Conservation (phyloP, 306 rosid genomes). For the Medicago ruthenica region DNA sequence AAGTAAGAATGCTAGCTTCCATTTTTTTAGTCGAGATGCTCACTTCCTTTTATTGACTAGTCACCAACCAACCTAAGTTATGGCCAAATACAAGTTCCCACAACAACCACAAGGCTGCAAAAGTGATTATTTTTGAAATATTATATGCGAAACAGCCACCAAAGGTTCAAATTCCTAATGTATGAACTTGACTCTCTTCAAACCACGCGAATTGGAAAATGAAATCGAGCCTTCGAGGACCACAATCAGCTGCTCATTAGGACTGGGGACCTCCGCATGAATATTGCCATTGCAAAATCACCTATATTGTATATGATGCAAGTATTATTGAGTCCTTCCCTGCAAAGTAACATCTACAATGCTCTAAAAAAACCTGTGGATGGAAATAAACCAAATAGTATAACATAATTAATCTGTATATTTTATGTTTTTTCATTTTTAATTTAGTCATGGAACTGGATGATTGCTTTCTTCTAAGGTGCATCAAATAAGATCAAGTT, state of each 20-base stretch:
- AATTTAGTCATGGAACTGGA: too few relatives aligned
- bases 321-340: too few relatives aligned
- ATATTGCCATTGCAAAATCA: too few relatives aligned
- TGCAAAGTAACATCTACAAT: too few relatives aligned
- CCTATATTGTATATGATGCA: too few relatives aligned
- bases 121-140: conserved; percentile 4
- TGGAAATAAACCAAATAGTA: too few relatives aligned
- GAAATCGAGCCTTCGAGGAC: conserved; percentile 13
- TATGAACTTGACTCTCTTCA: conserved; percentile 24
- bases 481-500: too few relatives aligned
- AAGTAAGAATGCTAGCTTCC: not conserved
- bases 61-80: conserved; percentile 6
- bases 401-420: too few relatives aligned
- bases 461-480: too few relatives aligned
- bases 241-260: conserved; percentile 19
- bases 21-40: not conserved
- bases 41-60: conserved; percentile 9
- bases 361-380: too few relatives aligned
- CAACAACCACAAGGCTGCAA: conserved; percentile 35
- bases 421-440: too few relatives aligned
- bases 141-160: not conserved
- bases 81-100: conserved; percentile 33
- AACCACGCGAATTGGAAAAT: not conserved
- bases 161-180: not conserved
- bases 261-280: not conserved